Conservation (phyloP, 169 alveolate genomes). For the Theileria orientalis region DNA sequence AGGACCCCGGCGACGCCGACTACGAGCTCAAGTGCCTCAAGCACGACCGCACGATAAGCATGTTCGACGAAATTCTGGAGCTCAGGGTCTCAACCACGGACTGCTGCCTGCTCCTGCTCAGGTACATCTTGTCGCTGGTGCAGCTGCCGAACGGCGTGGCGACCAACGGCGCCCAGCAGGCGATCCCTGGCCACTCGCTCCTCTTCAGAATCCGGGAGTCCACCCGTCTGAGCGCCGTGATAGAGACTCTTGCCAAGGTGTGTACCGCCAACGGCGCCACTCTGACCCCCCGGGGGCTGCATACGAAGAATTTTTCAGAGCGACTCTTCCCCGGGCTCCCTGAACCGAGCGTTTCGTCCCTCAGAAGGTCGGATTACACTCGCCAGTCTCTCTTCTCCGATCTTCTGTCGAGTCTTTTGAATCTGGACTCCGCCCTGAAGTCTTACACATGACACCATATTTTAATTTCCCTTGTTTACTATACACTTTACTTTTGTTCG, state of each 20-base stretch:
- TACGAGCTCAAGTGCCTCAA: no score
- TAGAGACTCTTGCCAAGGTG: conserved; percentile 38
- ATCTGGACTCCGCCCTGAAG: conserved; percentile 26
- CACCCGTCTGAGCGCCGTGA: conserved; percentile 11
- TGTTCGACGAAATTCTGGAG: conserved; percentile 8
- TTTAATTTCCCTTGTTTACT: neutral
- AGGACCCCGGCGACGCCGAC: no score
- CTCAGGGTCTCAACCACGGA: conserved; percentile 45
- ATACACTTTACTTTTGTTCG: neutral
- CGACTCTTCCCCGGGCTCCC: conserved; percentile 48
- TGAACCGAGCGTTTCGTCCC: conserved; percentile 54
- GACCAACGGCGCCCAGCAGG: conserved; percentile 4
- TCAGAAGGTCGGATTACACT: conserved; percentile 30
- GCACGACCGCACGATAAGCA: no score
- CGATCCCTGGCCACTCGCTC: neutral
- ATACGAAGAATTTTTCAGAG: conserved; percentile 27
- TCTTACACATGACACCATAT: neutral
- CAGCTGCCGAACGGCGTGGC: neutral
- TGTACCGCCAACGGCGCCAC: conserved; percentile 44
- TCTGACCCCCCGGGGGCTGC: conserved; percentile 20
- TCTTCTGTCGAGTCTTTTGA: conserved; percentile 35
- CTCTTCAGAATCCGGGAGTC: conserved; percentile 5
- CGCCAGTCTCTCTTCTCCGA: conserved; percentile 30
- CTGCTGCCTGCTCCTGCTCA: conserved; percentile 44
- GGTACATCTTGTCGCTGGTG: conserved; percentile 57